Conservation (phyloP, 208 protist genomes). For the Tritrichomonas musculus region DNA sequence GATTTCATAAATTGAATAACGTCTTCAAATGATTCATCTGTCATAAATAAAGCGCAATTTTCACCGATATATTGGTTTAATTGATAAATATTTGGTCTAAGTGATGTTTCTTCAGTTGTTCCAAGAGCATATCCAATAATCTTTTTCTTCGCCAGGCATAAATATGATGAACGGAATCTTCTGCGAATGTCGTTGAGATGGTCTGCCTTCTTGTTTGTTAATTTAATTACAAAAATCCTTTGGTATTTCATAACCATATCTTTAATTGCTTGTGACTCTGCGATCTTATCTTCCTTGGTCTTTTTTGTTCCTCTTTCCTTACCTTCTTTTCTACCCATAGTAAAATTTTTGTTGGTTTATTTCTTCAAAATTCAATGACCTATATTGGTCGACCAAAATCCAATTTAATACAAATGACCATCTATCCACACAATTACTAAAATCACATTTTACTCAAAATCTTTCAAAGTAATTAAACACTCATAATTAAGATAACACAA, state of each 20-base stretch:
- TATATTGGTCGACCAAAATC: no score
- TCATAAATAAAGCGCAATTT: constrained; percentile 22
- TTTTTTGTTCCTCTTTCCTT: not conserved
- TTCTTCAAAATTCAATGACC: no score
- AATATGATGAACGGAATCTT: not conserved
- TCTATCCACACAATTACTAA: no score
- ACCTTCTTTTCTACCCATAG: no score
- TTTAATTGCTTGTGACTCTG: not conserved
- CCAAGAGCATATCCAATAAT: not conserved
- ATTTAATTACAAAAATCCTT: not conserved
- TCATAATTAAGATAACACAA: no score
- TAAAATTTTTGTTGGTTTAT: no score
- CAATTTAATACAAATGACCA: no score
- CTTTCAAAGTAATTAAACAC: no score
- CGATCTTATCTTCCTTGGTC: constrained; percentile 7
- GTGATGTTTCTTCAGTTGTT: not conserved
- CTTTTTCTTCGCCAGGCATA: not conserved
- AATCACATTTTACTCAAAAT: no score
- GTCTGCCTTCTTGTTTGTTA: not conserved
- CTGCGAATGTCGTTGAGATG: not conserved
- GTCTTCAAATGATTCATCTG: not conserved
- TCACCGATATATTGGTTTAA: not conserved
- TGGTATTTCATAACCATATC: not conserved
- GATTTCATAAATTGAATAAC: not conserved
- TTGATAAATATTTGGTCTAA: not conserved